A percentile compares a stretch with the other conserved stretches of the same genome.
Evolutionary conservation across 2,329 filamentous ascomycete species (phyloP).

Genomic region (Pyricularia grisea): DNA sequence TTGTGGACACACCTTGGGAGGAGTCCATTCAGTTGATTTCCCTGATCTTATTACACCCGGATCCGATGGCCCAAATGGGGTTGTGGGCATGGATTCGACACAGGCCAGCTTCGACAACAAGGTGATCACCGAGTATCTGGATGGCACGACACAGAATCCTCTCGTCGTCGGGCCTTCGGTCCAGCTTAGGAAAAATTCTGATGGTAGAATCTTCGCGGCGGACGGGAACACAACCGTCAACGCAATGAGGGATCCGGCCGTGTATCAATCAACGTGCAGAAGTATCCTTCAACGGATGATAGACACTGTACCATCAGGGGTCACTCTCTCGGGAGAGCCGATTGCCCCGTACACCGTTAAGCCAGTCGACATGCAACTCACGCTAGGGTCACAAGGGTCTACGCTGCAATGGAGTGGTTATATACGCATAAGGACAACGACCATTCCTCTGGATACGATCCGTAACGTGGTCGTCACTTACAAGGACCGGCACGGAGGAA

Average conservation of each 20-base stretch:
- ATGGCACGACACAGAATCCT: conserved; percentile 42
- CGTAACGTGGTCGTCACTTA: conserved; percentile 41
- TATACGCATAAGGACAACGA: conserved; percentile 47
- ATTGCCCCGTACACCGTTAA: conserved; percentile 50
- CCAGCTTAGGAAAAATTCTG: conserved; percentile 35
- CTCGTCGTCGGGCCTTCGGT: conserved; percentile 43
- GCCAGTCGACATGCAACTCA: conserved; percentile 46
- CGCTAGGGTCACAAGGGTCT: conserved; percentile 36
- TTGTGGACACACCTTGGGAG: conserved; percentile 53
- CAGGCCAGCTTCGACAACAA: conserved; percentile 43
- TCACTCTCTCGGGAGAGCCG: conserved; percentile 36
- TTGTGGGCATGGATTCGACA: conserved; percentile 36
- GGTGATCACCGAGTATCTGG: conserved; percentile 47
- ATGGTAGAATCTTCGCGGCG: conserved; percentile 43
- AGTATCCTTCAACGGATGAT: conserved; percentile 50
- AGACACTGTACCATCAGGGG: conserved; percentile 43
- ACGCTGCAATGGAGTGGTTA: conserved; percentile 41
- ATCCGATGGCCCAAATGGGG: conserved; percentile 28
- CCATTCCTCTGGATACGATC: conserved; percentile 30
- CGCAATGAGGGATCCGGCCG: conserved; percentile 30
- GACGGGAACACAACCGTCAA: conserved; percentile 47
- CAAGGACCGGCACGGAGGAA: conserved; percentile 42
- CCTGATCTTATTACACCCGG: conserved; percentile 39
- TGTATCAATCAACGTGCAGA: conserved; percentile 38
- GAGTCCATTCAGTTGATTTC: conserved; percentile 46